Evolutionary conservation across 2,329 filamentous ascomycete genomes (phyloP), one percentile per base, ranked within the genome.

Genomic region (Trichoderma sp.): DNA sequence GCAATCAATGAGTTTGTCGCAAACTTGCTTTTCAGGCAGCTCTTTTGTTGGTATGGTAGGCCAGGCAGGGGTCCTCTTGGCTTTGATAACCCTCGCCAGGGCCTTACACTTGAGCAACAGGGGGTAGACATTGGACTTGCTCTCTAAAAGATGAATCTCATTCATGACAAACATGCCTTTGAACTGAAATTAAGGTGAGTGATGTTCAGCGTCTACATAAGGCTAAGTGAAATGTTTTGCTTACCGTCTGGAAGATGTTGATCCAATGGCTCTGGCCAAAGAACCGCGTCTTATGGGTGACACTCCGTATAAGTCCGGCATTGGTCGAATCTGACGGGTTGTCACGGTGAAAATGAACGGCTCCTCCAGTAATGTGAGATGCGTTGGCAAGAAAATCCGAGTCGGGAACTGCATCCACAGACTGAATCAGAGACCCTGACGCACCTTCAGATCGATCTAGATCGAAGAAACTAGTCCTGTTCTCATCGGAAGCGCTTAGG

Each of bases 181-280:
- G 63, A 87, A 81, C 87, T 87, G 18, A 50, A 9, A 6, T 6
- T 64, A 81, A 29, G 9, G 56, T 71, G 24, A 71, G 67, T 18
- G 7, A 31, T 27, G 11, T 68, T 68, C 24, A 2, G 14, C 8
- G 7, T n/a, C 21, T n/a, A 21, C 31, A 18, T n/a, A 29, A 8
- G 21, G 29, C 2, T 9, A n/a, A 6, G 3, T 27, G 18, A 4
- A 18, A 12, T 18, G 6, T 7, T 21, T 4, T 14, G 76, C 85
- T 80, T 78, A 90, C 88, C 62, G 89, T 77, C 0, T 83, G 78
- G 12, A 88, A 80, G 2, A 84, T 84, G 75, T 87, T 89, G n/a
- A 90, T 85, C 86, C 88, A 91, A 78, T 91, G 88, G 35, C 88
- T 90, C 78, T 87, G 87, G 1, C 90, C 90, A 78, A 91, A 89